These are phyloP conservation scores for Bromus sterilis DNA, from an alignment of 176 grass and related monocot genomes.

Conservation along the genomic window DNA sequence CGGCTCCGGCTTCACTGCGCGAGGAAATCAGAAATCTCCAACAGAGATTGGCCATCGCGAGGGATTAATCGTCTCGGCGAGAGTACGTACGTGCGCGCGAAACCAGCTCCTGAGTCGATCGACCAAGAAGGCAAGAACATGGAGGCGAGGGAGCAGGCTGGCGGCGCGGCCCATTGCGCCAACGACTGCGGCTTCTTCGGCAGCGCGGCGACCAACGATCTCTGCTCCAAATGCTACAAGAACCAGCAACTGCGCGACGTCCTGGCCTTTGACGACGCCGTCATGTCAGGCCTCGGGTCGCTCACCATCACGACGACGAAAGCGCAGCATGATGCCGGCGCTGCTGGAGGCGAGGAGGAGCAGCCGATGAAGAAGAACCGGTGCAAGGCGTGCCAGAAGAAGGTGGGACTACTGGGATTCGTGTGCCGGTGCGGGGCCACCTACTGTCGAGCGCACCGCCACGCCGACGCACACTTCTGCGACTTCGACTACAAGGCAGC, in stretches of 20 bases:
- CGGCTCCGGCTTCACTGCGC: neutral
- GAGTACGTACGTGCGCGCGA: neutral
- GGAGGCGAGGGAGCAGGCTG: neutral
- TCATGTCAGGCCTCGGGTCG: neutral
- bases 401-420: neutral
- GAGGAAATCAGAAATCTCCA: neutral
- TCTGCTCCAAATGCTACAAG: constrained; percentile 16
- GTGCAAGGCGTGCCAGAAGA: neutral
- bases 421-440: neutral
- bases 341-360: neutral
- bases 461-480: neutral
- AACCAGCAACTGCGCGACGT: neutral
- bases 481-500: neutral
- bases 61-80: neutral
- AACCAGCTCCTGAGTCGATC: too few species aligned
- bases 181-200: constrained; percentile 14
- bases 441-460: neutral
- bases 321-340: too few species aligned
- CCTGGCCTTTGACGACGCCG: neutral
- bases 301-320: neutral
- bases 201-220: neutral
- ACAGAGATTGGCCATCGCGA: neutral
- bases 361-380: neutral
- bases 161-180: neutral
- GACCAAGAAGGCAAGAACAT: too few species aligned